Percentiles rank a stretch among this genome's conserved stretches.
phyloP scores from a whole-genome alignment of 192 early-diverging fungal genomes.

The Endogone sp. region DNA sequence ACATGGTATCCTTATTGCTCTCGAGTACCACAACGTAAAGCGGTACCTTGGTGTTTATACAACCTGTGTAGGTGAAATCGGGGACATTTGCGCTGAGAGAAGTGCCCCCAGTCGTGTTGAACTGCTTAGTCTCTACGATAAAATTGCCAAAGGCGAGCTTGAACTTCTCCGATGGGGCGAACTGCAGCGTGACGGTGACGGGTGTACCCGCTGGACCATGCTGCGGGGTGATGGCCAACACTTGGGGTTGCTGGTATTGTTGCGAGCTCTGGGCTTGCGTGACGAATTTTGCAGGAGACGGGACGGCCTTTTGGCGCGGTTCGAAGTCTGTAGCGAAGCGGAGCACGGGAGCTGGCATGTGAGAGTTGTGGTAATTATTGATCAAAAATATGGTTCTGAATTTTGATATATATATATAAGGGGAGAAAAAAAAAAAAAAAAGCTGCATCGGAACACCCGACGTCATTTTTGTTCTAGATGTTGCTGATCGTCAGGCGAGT shows the following conservation, averaged over 20 bases:
- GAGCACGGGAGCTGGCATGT: background rate
- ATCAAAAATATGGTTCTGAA: too few relatives aligned
- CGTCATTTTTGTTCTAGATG: too few relatives aligned
- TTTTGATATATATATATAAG: too few relatives aligned
- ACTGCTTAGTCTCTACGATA: conserved; percentile 46
- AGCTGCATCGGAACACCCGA: too few relatives aligned
- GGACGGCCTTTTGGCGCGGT: background rate
- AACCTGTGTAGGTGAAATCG: conserved; percentile 33
- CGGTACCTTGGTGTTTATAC: conserved; percentile 34
- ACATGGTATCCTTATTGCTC: conserved; percentile 34
- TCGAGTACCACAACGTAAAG: conserved; percentile 39
- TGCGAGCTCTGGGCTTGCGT: background rate
- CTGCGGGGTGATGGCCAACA: background rate
- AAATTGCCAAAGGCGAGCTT: conserved; percentile 46
- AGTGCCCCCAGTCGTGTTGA: conserved; percentile 34
- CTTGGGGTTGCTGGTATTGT: background rate
- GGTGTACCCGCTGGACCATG: background rate
- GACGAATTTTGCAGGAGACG: background rate
- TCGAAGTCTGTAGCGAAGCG: background rate
- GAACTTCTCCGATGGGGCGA: conserved; percentile 8
- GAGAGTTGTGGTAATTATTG: too few relatives aligned
- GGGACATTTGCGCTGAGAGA: conserved; percentile 40
- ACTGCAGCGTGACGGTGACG: background rate
- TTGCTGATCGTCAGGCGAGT: too few relatives aligned
- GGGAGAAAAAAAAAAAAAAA: too few relatives aligned